Base-by-base conservation (phyloP, 345 rosid genomes). In the Lenwebbia sp. region DNA sequence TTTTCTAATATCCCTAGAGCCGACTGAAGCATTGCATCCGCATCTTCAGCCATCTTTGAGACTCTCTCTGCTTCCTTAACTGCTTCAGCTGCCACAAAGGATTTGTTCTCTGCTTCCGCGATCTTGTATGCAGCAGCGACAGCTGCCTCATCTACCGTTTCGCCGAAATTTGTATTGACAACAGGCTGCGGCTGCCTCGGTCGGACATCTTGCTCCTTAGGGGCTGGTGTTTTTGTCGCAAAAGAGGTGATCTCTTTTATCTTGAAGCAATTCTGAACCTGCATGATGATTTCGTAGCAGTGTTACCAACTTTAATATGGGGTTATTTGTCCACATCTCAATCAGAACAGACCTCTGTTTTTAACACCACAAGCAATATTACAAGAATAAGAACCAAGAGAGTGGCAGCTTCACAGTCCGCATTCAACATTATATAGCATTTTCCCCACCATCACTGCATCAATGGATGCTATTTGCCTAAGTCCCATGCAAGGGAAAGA, bases 101-200 rank as follows among this genome's bases (percentile, higher is more conserved):
- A 89, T 87, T 93, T 95, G 84, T 94, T 94, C 89, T 95, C 99
- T 85, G 99, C 97, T 84, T 96, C 98, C 1, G 94, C 97, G 30
- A 95, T 85, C 87, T 91, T 92, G 88, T 88, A 91, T 10, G 98
- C 98, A 51, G 96, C 95, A 30, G 95, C 89, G 2, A 57, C 37
- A 41, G 98, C 95, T 85, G 95, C 97, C 84, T 92, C 98, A 65
- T 92, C 92, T 7, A 93, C 75, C 54, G 90, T 90, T 78, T 90
- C 92, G 49, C 83, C 87, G 47, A 90, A 81, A 74, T 53, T 88
- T 65, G 83, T 17, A 52, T 50, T 70, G 53, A 40, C 85, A 76
- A 82, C 47, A 55, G 51, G 76, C 51, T 84, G 92, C 54, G 85
- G 74, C 30, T 76, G 94, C 85, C 85, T 91, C 10, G 89, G 89